phyloP scores from a whole-genome alignment of 2,329 filamentous ascomycete species.

The Ascochyta fabae region DNA sequence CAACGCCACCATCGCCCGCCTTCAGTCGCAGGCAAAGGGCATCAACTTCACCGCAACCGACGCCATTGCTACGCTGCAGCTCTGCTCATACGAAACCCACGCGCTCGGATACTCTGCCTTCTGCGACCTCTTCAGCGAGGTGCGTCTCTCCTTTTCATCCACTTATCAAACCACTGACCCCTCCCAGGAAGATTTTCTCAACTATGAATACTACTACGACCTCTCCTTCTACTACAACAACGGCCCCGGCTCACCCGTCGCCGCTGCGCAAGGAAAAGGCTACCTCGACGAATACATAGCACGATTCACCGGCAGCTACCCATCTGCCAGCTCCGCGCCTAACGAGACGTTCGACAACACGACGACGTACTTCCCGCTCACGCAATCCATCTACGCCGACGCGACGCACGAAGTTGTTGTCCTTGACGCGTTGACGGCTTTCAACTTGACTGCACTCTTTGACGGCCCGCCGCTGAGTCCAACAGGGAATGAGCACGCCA shows the following conservation, averaged over 20 bases:
- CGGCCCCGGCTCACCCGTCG: conserved; percentile 37
- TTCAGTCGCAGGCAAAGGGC: conserved; percentile 35
- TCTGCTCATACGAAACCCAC: conserved; percentile 43
- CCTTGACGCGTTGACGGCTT: conserved; percentile 37
- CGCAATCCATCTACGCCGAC: conserved; percentile 52
- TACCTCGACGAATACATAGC: conserved; percentile 41
- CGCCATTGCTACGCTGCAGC: conserved; percentile 50
- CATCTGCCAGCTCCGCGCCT: conserved; percentile 25
- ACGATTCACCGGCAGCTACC: conserved; percentile 36
- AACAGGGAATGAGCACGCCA: conserved; percentile 25
- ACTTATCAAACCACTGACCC: not conserved
- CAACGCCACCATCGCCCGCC: conserved; percentile 37
- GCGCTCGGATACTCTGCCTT: conserved; percentile 54
- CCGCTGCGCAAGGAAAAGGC: conserved; percentile 43
- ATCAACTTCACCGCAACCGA: conserved; percentile 45
- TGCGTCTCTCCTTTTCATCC: not conserved
- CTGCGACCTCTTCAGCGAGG: conserved; percentile 51
- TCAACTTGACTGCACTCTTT: conserved; percentile 42
- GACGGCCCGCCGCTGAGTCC: conserved; percentile 32
- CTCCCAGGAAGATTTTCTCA: conserved; percentile 48
- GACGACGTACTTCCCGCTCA: conserved; percentile 52
- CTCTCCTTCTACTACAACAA: conserved; percentile 49
- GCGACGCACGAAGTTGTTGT: conserved; percentile 54
- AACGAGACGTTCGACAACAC: conserved; percentile 49
- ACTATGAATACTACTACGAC: conserved; percentile 55